These are phyloP conservation scores for Davidsoniella eucalypti DNA, from an alignment of 2,329 filamentous ascomycete genomes.

Conservation along the genomic window DNA sequence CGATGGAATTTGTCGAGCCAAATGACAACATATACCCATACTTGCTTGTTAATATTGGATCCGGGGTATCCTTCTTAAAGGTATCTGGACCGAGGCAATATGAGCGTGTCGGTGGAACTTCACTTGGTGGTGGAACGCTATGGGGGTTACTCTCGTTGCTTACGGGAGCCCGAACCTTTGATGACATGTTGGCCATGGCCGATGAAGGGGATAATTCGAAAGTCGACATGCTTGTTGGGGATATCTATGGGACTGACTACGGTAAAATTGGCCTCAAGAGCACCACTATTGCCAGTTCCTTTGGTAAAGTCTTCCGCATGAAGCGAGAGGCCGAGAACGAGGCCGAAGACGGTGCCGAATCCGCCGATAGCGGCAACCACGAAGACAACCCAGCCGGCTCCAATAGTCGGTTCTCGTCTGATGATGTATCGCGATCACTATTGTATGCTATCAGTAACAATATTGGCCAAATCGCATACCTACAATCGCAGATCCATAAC, in stretches of 20 bases:
- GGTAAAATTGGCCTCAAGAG: conserved; percentile 92
- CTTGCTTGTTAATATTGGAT: conserved; percentile 93
- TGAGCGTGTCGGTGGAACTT: conserved; percentile 85
- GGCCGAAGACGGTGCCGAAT: conserved; percentile 54
- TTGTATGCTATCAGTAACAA: conserved; percentile 96
- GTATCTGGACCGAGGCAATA: conserved; percentile 78
- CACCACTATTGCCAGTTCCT: conserved; percentile 87
- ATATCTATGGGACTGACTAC: conserved; percentile 95
- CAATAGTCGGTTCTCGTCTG: conserved; percentile 47
- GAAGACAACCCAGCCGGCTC: conserved; percentile 14
- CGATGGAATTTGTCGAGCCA: conserved; percentile 74
- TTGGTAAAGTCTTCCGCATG: conserved; percentile 91
- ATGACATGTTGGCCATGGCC: conserved; percentile 89
- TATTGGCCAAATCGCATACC: conserved; percentile 90
- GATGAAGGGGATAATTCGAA: conserved; percentile 81
- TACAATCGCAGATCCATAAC: conserved; percentile 91
- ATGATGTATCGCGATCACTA: conserved; percentile 80
- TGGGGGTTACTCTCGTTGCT: conserved; percentile 88
- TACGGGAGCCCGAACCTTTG: conserved; percentile 88
- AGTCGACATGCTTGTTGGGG: conserved; percentile 92
- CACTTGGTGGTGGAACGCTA: conserved; percentile 87
- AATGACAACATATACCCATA: conserved; percentile 83
- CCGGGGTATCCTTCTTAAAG: conserved; percentile 92
- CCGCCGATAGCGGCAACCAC: conserved; percentile 2
- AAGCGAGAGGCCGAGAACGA: conserved; percentile 68